Evolutionary conservation across 495 filamentous ascomycete species (phyloP), one percentile per base, ranked within the genome.

Genomic region (Glonium stellatum): DNA sequence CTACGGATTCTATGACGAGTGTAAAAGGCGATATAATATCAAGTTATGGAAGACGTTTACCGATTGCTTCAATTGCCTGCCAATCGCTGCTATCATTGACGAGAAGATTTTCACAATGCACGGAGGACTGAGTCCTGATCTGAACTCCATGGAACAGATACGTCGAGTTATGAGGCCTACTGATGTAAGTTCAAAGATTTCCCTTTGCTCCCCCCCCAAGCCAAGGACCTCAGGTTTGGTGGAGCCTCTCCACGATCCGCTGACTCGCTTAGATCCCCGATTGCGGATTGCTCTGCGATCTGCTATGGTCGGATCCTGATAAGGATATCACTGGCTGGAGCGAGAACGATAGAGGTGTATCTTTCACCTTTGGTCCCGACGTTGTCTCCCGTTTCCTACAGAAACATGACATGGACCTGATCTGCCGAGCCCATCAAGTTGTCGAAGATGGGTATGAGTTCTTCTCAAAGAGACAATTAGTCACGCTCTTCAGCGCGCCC

Each of bases 101-200:
- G 93, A 98, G 82, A 98, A 98, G 87, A 98, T 98, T 69, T 97
- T 98, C 82, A 98, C 93, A 62, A 98, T 98, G 93, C 93, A 98
- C 75, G 93, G 93, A 69, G 93, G 93, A 67, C 78, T 98, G 70
- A 97, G 93, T 70, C 93, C 93, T 27, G 93, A 98, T 69, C 79
- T 98, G 51, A 98, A 97, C 80, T 97, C 93, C 34, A 98, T 98
- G 93, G 93, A 98, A 79, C 93, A 98, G 78, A 98, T 98, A 63
- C 89, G 93, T 69, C 87, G 93, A 64, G 93, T 98, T 61, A 98
- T 98, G 93, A 86, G 93, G 61, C 93, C 93, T 55, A 98, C 93
- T 65, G 93, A 98, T 84, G 93, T 98, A 86, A 81, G 86, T 75
- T 63, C 63, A 21, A n/a, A 36, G 22, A 57, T 60, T 65, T 57